Evolutionary conservation across 1,284 basidiomycete genomes (phyloP), one percentile per base, ranked within the genome.

Genomic region (Leccinum ambiguum): DNA sequence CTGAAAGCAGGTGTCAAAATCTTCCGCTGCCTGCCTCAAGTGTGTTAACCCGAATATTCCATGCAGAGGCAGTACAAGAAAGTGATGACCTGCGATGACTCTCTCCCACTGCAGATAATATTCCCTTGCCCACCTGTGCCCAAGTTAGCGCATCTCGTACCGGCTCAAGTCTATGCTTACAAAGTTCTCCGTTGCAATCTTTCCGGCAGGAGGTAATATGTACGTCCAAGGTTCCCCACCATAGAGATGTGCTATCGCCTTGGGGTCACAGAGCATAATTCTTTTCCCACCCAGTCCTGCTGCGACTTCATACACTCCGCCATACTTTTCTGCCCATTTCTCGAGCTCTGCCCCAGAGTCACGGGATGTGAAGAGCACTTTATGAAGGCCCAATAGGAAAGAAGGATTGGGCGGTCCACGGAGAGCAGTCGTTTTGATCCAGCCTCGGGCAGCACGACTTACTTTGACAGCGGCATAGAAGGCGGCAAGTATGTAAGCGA

Each of bases 211-310:
- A 0, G 68, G 60, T 13, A 48, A 11, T 13, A 64, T 14, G 21
- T 72, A 74, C 13, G 67, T 67, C 67, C 78, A 80, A 0, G 84
- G 81, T 61, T 86, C 85, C 63, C 76, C 78, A 0, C 78, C 76
- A 66, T 82, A 84, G 63, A 86, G 81, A 66, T 87, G 84, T 0
- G 80, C 75, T 41, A 84, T 75, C 0, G 86, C 86, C 68, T 82
- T 85, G 0, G 85, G 82, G 68, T 88, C 87, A 53, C 78, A 79
- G 10, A 88, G 74, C 4, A 85, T 71, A 21, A 87, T 73, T 21
- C 72, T 73, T 7, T 67, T 77, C 0, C 72, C 68, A 0, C 84
- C 84, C 18, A 88, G 70, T 0, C 74, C 67, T 0, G 71, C 69
- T 1, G 84, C 79, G 23, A 85, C 67, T 56, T 75, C 69, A 67